A percentile compares a stretch with the other conserved stretches of the same genome.
These are phyloP conservation scores for Barnettozyma botsteinii DNA, from an alignment of 805 yeast species.

Conservation along the genomic window DNA sequence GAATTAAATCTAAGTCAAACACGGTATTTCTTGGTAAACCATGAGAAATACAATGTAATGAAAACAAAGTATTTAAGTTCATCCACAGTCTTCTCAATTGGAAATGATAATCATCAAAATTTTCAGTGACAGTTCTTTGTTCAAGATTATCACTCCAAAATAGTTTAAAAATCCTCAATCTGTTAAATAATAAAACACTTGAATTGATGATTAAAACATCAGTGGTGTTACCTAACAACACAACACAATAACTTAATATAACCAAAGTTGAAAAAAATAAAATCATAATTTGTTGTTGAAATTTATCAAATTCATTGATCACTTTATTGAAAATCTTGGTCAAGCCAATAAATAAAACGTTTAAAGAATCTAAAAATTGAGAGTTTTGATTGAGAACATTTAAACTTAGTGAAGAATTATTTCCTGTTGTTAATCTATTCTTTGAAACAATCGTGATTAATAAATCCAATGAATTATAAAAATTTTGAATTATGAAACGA, in stretches of 20 bases:
- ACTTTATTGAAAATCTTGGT: constrained; percentile 15
- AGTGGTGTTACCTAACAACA: constrained; percentile 54
- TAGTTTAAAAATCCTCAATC: constrained; percentile 43
- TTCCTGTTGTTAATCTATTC: constrained; percentile 6
- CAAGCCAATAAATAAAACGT: constrained; percentile 11
- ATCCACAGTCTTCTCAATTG: constrained; percentile 40
- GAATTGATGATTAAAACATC: constrained; percentile 48
- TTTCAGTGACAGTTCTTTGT: constrained; percentile 12
- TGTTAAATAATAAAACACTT: constrained; percentile 51
- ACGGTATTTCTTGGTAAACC: constrained; percentile 38
- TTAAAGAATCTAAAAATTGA: constrained; percentile 12
- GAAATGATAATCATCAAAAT: constrained; percentile 22
- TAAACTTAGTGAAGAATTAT: neutral
- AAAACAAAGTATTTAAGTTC: constrained; percentile 43
- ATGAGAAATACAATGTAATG: constrained; percentile 45
- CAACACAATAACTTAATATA: constrained; percentile 48
- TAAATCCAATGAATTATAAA: constrained; percentile 18
- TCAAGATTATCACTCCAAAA: constrained; percentile 17
- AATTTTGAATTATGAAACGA: constrained; percentile 13
- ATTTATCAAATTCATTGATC: constrained; percentile 7
- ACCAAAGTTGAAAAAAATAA: constrained; percentile 28
- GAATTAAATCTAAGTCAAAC: constrained; percentile 11
- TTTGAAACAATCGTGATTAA: constrained; percentile 13
- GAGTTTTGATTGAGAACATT: neutral
- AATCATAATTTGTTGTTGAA: constrained; percentile 12